These are phyloP conservation scores for Tetrahymena malaccensis DNA, from an alignment of 73 alveolate species.

Conservation along the genomic window DNA sequence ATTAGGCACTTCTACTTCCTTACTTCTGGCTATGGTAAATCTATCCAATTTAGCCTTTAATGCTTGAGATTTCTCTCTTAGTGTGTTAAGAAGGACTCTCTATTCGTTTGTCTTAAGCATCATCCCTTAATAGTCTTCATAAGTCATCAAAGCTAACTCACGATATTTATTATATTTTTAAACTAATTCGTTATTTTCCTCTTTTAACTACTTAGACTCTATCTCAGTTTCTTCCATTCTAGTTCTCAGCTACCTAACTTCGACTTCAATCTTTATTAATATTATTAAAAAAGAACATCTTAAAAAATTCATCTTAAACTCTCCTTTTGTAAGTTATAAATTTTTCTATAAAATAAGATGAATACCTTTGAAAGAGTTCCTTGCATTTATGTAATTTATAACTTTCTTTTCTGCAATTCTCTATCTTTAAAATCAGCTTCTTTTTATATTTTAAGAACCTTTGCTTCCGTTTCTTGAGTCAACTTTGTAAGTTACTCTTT, in stretches of 20 bases:
- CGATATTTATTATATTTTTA: not conserved
- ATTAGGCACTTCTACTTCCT: conserved; percentile 13
- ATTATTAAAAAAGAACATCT: too few species aligned
- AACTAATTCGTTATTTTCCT: not conserved
- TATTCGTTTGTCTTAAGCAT: not conserved
- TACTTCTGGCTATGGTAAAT: conserved; percentile 28
- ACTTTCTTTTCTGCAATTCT: conserved; percentile 1
- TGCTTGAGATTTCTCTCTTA: conserved; percentile 16
- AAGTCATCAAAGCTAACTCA: conserved; percentile 17
- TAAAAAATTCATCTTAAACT: too few species aligned
- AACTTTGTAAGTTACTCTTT: not conserved
- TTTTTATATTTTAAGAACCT: not conserved
- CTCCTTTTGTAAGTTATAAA: too few species aligned
- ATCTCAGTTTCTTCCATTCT: conserved; percentile 9
- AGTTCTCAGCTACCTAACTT: not conserved
- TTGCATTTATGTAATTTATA: conserved; percentile 5
- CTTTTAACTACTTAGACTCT: not conserved
- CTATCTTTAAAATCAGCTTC: conserved; percentile 14
- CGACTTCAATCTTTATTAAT: conserved; percentile 3
- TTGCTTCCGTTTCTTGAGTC: not conserved
- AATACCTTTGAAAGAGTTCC: not conserved
- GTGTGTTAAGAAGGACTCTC: not conserved
- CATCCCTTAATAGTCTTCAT: conserved; percentile 17
- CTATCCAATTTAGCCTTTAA: conserved; percentile 21
- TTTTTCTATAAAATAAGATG: not conserved